These are phyloP conservation scores for Poteriospumella lacustris DNA, from an alignment of 108 stramenopile genomes.

Conservation along the genomic window DNA sequence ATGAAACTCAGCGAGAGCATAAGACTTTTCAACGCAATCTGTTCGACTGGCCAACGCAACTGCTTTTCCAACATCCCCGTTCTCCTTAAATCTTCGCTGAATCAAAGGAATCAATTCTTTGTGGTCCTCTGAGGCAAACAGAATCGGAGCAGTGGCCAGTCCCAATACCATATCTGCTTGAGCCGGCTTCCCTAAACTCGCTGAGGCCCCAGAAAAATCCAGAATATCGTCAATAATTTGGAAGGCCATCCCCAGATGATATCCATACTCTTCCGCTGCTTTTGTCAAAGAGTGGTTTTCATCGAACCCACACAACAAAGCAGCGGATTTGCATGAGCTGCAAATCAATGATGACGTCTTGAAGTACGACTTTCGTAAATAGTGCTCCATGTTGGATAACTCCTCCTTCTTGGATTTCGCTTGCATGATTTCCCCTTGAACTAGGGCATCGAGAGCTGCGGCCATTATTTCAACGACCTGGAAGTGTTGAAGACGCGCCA, in stretches of 20 bases:
- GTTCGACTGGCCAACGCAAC: slow-evolving; percentile 32
- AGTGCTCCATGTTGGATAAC: slow-evolving; percentile 67
- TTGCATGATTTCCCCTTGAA: slow-evolving; percentile 96
- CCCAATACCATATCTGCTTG: slow-evolving; percentile 68
- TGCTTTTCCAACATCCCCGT: slow-evolving; percentile 76
- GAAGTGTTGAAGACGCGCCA: slow-evolving; percentile 81
- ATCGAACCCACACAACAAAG: slow-evolving; percentile 78
- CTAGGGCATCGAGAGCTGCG: slow-evolving; percentile 83
- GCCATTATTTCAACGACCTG: slow-evolving; percentile 97
- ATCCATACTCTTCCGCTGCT: slow-evolving; percentile 92
- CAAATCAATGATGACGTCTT: slow-evolving; percentile 92
- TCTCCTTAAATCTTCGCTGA: slow-evolving; percentile 81
- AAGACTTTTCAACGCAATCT: slow-evolving; percentile 75
- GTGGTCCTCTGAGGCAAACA: slow-evolving; percentile 83
- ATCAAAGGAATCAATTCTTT: slow-evolving; percentile 69
- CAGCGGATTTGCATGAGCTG: slow-evolving; percentile 78
- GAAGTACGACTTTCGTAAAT: slow-evolving; percentile 90
- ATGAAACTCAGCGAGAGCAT: slow-evolving; percentile 74
- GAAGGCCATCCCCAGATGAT: slow-evolving; percentile 90
- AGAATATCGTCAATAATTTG: slow-evolving; percentile 94
- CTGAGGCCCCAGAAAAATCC: slow-evolving; percentile 81
- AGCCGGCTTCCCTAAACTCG: slow-evolving; percentile 60
- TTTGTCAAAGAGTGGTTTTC: slow-evolving; percentile 72
- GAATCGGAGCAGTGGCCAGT: slow-evolving; percentile 87
- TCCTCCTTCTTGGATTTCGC: slow-evolving; percentile 72